These are phyloP conservation scores for Sphagnum magellanicum DNA, from an alignment of 228 moss, liverwort and hornwort genomes.

Conservation along the genomic window DNA sequence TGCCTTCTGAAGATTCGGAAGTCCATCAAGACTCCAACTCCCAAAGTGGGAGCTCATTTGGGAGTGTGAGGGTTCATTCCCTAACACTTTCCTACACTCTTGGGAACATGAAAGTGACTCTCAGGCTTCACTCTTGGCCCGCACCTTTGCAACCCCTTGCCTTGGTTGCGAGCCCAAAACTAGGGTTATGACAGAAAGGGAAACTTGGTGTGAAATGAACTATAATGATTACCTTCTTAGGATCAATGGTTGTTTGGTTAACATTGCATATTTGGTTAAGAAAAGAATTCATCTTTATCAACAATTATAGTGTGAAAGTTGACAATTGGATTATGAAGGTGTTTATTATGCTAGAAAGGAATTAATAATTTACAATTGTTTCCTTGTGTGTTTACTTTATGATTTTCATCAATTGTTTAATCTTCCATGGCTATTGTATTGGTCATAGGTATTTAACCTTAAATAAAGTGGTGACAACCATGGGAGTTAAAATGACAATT, in stretches of 20 bases:
- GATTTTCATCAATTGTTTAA: background rate
- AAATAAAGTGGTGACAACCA: conserved; percentile 1
- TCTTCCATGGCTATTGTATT: conserved; percentile 1
- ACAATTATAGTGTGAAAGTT: background rate
- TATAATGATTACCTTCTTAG: conserved; percentile 45
- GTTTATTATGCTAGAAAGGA: background rate
- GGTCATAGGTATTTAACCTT: conserved; percentile 1
- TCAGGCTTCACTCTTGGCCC: too few relatives aligned
- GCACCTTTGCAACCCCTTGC: too few relatives aligned
- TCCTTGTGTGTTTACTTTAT: too few relatives aligned
- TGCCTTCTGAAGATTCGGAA: too few relatives aligned
- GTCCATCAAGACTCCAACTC: too few relatives aligned
- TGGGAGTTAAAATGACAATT: conserved; percentile 7
- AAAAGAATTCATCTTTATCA: background rate
- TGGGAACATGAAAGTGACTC: too few relatives aligned
- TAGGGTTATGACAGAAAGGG: conserved; percentile 41
- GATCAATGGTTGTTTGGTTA: conserved; percentile 52
- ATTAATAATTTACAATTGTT: background rate
- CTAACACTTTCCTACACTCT: too few relatives aligned
- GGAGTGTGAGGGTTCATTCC: too few relatives aligned
- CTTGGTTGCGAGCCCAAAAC: too few relatives aligned
- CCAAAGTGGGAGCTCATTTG: too few relatives aligned
- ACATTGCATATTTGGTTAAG: conserved; percentile 55
- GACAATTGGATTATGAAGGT: background rate
- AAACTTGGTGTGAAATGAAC: conserved; percentile 43